phyloP scores from a whole-genome alignment of 352 stramenopile genomes.

The Phytopythium kandeliae region DNA sequence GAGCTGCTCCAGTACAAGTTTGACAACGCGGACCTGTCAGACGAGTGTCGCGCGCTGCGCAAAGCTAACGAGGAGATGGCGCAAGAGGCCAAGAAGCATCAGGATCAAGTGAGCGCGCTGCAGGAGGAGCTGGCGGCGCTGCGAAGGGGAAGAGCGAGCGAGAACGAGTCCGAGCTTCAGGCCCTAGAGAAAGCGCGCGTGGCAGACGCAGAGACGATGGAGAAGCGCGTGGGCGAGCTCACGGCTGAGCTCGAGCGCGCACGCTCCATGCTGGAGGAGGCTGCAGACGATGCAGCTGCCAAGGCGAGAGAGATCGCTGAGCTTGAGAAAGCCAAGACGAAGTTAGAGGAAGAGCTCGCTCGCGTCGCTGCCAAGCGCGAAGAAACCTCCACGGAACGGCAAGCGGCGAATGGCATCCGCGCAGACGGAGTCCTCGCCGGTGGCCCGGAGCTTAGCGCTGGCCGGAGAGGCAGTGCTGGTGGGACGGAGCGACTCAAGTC shows the following conservation, averaged over 20 bases:
- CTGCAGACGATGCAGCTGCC: slow-evolving; percentile 19
- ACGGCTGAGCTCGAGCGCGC: slow-evolving; percentile 17
- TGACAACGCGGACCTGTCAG: slow-evolving; percentile 22
- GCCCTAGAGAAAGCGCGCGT: no score
- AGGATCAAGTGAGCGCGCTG: background rate
- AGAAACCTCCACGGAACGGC: slow-evolving; percentile 6
- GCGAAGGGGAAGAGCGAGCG: slow-evolving; percentile 17
- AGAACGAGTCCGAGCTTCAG: no score
- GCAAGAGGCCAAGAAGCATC: background rate
- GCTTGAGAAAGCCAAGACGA: slow-evolving; percentile 19
- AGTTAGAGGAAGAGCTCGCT: slow-evolving; percentile 26
- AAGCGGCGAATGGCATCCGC: background rate
- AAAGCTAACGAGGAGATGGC: slow-evolving; percentile 12
- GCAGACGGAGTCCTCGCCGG: background rate
- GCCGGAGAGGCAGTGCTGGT: background rate
- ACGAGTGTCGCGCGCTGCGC: slow-evolving; percentile 14
- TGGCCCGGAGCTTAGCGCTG: background rate
- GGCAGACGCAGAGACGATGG: background rate
- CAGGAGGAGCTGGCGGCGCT: slow-evolving; percentile 8
- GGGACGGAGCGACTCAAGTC: background rate
- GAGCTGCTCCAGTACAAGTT: slow-evolving; percentile 17
- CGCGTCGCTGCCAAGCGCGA: background rate
- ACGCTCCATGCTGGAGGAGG: slow-evolving; percentile 7
- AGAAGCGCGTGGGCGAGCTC: slow-evolving; percentile 26
- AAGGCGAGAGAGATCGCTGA: slow-evolving; percentile 29